Base-by-base conservation (phyloP, 192 early-diverging fungal genomes). In the Backusella mclennaniae region DNA sequence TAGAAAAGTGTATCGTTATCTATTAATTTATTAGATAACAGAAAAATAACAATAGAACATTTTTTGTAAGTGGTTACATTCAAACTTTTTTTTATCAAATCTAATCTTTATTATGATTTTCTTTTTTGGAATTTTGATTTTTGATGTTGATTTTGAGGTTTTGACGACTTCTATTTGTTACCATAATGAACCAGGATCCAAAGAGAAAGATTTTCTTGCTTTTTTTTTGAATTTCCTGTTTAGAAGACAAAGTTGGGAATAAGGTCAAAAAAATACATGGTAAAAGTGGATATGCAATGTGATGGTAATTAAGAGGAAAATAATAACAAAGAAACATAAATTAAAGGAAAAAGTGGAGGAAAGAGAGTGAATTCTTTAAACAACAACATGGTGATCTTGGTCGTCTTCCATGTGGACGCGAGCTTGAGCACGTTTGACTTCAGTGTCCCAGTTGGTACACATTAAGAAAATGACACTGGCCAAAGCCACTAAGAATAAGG, bases 371-470 rank as follows among this genome's bases (percentile, higher is more conserved):
- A 1, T 9, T 14, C 29, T 26, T 63, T 63, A 63, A 63, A 29
- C 56, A 26, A 26, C 56, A 23, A 14, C 56, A 23, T 63, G 56
- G 9, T 63, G 23, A 26, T 63, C 26, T 49, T 49, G 46, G 46
- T 63, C 56, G 11, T 74, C 73, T 39, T 81, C 79, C 4, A 39
- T 12, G 26, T 77, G 75, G 3, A 83, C 66, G 36, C 81, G 74
- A 4, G 68, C 19, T 8, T 53, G 69, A n/a, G 74, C 66, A n/a
- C 75, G 39, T 11, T 15, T 31, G 0, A 76, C 78, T 46, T 83
- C 81, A 4, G 39, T 23, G 17, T 83, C 35, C 81, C 81, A 83
- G 73, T 83, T 63, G 11, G 75, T 67, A 8, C 23, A 17, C 12
- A 42, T 21, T 21, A 78, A 69, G 36, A 71, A 83, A 15, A 76